A percentile compares a stretch with the other conserved stretches of the same genome.
These are phyloP conservation scores for Gossypium australe DNA, from an alignment of 345 rosid genomes.

Conservation along the genomic window DNA sequence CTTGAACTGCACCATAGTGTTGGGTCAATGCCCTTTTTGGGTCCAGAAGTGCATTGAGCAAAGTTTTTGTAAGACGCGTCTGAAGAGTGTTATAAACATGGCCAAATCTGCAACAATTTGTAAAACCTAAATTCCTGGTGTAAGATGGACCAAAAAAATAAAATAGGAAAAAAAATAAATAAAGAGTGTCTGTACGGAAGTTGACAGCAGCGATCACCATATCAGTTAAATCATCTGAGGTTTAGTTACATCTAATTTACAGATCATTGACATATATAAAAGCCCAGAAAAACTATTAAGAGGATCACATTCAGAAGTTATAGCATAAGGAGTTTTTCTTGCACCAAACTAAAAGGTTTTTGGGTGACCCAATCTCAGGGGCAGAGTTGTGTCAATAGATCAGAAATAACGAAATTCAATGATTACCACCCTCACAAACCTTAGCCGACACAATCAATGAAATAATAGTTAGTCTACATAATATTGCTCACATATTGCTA, in stretches of 20 bases:
- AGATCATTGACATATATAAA: neutral
- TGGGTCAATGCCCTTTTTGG: constrained; percentile 82
- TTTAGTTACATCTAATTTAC: neutral
- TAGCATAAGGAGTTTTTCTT: neutral
- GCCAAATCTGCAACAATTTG: constrained; percentile 58
- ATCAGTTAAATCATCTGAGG: neutral
- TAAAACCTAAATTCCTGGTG: constrained; percentile 9
- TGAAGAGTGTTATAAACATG: constrained; percentile 73
- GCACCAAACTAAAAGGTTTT: neutral
- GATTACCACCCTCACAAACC: neutral
- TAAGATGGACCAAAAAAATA: neutral
- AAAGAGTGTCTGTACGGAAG: neutral
- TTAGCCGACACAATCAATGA: neutral
- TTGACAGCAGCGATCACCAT: neutral
- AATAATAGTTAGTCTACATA: neutral
- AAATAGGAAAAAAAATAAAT: neutral
- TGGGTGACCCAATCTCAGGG: neutral
- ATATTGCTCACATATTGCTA: neutral
- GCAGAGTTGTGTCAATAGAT: neutral
- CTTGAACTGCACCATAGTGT: constrained; percentile 97
- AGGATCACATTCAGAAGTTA: neutral
- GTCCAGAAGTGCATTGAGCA: constrained; percentile 81
- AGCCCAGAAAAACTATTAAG: neutral
- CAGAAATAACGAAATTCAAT: neutral
- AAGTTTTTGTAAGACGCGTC: constrained; percentile 84